Evolutionary conservation across 192 early-diverging fungal species (phyloP).

Genomic region (Entophlyctis luteolus): DNA sequence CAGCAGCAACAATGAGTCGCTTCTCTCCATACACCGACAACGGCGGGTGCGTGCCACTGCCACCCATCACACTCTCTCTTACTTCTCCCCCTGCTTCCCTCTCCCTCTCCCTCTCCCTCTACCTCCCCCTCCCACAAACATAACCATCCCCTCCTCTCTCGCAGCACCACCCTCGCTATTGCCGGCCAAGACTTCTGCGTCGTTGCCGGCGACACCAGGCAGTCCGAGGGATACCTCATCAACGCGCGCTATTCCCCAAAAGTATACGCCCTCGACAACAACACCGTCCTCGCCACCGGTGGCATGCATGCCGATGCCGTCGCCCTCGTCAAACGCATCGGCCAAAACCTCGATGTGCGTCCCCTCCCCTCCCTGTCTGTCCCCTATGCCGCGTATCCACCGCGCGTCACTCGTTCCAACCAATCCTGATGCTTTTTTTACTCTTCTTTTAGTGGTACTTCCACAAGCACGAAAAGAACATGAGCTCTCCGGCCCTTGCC

Average conservation of each 20-base stretch:
- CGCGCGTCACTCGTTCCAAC: neutral
- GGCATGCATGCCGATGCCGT: conserved; percentile 87
- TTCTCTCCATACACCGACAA: conserved; percentile 93
- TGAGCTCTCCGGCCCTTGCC: conserved; percentile 80
- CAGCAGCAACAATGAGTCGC: too few species aligned
- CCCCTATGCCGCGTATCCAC: neutral
- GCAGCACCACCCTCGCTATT: conserved; percentile 80
- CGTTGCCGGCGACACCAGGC: conserved; percentile 92
- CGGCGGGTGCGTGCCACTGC: conserved; percentile 44
- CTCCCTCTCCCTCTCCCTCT: neutral
- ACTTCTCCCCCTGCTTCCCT: neutral
- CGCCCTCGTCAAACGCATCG: conserved; percentile 75
- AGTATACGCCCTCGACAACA: conserved; percentile 70
- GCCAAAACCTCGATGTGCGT: conserved; percentile 81
- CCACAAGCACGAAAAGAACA: conserved; percentile 84
- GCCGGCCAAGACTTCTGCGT: conserved; percentile 93
- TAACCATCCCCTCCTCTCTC: neutral
- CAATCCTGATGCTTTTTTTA: neutral
- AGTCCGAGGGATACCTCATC: conserved; percentile 91
- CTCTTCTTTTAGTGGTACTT: conserved; percentile 68
- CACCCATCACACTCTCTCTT: neutral
- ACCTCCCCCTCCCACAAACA: neutral
- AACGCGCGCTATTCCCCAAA: conserved; percentile 93
- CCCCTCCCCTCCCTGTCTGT: neutral
- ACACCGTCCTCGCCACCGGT: conserved; percentile 75